These are phyloP conservation scores for Ceratobasidium sp. DNA, from an alignment of 1,284 basidiomycete genomes.

Conservation along the genomic window DNA sequence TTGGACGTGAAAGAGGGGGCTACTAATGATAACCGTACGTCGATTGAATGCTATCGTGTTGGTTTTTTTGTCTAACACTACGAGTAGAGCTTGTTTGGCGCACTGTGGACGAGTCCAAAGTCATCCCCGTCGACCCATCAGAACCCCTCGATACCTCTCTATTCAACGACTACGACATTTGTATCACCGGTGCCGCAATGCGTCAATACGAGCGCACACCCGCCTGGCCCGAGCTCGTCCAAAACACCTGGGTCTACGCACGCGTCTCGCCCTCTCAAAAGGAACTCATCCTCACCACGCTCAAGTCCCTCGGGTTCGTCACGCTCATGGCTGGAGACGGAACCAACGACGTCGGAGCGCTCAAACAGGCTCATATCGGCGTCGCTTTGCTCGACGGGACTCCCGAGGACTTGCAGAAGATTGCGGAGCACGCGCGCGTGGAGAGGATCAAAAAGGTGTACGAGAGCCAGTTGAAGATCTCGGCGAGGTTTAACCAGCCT, in stretches of 20 bases:
- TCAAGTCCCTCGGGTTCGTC: slow-evolving; percentile 87
- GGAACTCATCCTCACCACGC: slow-evolving; percentile 89
- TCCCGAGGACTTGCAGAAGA: slow-evolving; percentile 89
- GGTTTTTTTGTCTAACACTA: slow-evolving; percentile 12
- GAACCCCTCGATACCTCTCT: slow-evolving; percentile 82
- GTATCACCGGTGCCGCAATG: slow-evolving; percentile 91
- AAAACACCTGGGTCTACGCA: slow-evolving; percentile 96
- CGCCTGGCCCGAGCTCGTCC: slow-evolving; percentile 83
- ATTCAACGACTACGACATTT: slow-evolving; percentile 90
- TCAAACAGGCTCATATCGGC: slow-evolving; percentile 96
- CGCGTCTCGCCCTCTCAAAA: slow-evolving; percentile 96
- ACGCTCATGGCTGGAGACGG: slow-evolving; percentile 98
- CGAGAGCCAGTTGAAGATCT: slow-evolving; percentile 91
- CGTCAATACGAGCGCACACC: slow-evolving; percentile 77
- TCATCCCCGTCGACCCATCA: slow-evolving; percentile 84
- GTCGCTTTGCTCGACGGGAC: slow-evolving; percentile 93
- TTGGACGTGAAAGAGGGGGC: slow-evolving; percentile 89
- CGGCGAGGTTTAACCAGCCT: slow-evolving; percentile 87
- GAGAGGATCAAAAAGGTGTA: slow-evolving; percentile 96
- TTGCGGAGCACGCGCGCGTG: slow-evolving; percentile 88
- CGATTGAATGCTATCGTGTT: too few relatives aligned
- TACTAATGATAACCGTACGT: slow-evolving; percentile 72
- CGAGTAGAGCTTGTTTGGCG: slow-evolving; percentile 85
- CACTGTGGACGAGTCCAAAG: slow-evolving; percentile 88
- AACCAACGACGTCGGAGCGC: slow-evolving; percentile 95